Percentiles rank a stretch among this genome's conserved stretches.
Conservation (phyloP, 352 stramenopile species). For the Halophytophthora batemanensis region DNA sequence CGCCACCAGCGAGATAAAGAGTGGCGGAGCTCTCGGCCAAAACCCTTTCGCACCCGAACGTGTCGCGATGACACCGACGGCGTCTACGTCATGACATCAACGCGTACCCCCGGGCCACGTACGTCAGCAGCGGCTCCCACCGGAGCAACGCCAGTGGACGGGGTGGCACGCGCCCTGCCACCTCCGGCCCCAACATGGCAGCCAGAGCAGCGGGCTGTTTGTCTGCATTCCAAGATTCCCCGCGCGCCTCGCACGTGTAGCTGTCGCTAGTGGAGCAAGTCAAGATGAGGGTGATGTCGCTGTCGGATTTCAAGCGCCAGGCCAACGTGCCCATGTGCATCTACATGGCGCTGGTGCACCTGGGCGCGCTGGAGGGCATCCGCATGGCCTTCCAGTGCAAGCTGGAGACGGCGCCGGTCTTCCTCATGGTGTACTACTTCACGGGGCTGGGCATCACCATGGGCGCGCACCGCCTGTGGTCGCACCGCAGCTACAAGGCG, state of each 20-base stretch:
- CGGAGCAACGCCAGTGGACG: no score
- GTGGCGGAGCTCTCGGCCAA: no score
- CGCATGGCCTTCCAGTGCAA: constrained; percentile 60
- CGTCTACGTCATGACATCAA: constrained; percentile 29
- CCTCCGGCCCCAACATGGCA: no score
- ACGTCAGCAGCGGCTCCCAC: constrained; percentile 21
- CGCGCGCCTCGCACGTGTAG: constrained; percentile 11
- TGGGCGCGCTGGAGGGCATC: constrained; percentile 79
- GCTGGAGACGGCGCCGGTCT: constrained; percentile 82
- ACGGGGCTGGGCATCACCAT: constrained; percentile 94
- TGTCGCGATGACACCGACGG: no score
- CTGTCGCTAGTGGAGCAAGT: neutral
- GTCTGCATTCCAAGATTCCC: constrained; percentile 28
- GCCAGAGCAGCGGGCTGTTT: no score
- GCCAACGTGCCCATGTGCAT: constrained; percentile 96
- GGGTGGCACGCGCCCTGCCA: no score
- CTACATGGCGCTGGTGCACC: constrained; percentile 92
- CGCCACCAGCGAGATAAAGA: no score
- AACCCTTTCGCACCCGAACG: no score
- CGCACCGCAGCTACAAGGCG: constrained; percentile 93
- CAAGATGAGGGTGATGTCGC: constrained; percentile 37
- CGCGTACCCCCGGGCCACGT: constrained; percentile 19
- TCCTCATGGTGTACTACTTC: constrained; percentile 91
- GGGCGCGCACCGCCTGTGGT: constrained; percentile 95
- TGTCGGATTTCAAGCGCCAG: constrained; percentile 51